Evolutionary conservation across 2,329 filamentous ascomycete genomes (phyloP).

Genomic region (Triangularia verruculosa): DNA sequence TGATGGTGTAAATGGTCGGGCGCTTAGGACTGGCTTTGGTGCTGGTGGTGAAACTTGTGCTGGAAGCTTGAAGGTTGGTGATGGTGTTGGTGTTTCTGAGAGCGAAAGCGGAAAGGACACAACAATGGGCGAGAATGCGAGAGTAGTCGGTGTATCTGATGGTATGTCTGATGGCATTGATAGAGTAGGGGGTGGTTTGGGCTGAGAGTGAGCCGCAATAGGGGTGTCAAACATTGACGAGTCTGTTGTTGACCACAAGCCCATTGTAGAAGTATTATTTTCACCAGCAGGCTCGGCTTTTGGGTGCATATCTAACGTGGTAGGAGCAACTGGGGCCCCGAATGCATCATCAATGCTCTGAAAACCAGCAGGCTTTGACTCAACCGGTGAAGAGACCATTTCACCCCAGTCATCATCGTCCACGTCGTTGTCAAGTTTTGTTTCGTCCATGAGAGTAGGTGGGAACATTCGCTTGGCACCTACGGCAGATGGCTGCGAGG

Average conservation of each 20-base stretch:
- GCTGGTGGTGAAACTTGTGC: not conserved
- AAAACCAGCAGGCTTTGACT: conserved; percentile 6
- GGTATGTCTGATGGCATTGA: not conserved
- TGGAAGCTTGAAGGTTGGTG: not conserved
- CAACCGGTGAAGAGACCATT: conserved; percentile 48
- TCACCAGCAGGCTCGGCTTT: not conserved
- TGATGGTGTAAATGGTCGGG: not conserved
- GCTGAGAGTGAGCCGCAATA: not conserved
- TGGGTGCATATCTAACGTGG: not conserved
- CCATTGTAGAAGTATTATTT: not conserved
- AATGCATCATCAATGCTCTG: conserved; percentile 9
- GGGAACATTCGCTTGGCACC: not conserved
- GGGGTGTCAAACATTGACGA: conserved; percentile 24
- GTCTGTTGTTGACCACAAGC: conserved; percentile 23
- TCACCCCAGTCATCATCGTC: conserved; percentile 59
- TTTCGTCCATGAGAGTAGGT: not conserved
- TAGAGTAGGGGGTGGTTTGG: not conserved
- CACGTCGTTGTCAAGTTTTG: conserved; percentile 3
- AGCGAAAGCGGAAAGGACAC: conserved; percentile 1
- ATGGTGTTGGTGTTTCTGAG: not conserved
- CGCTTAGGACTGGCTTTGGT: not conserved
- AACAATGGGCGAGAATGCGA: conserved; percentile 1
- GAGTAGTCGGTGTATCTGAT: not conserved
- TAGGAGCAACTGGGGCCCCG: not conserved
- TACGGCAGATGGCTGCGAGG: not conserved